These are phyloP conservation scores for Anisodus tanguticus DNA, from an alignment of 257 asterid species.

Conservation along the genomic window DNA sequence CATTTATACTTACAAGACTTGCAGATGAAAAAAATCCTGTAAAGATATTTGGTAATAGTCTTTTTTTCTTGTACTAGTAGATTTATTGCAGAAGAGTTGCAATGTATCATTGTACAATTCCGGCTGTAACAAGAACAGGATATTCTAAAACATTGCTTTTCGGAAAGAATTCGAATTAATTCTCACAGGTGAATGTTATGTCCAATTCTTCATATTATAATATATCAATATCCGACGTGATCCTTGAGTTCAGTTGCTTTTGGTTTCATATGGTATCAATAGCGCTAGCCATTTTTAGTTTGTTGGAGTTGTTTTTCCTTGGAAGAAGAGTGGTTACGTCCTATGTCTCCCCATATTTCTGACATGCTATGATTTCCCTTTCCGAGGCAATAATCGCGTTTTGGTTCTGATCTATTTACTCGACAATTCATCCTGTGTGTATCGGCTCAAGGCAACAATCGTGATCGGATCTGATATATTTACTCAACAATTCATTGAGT, in stretches of 20 bases:
- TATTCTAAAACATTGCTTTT: neutral
- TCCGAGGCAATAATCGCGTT: too few relatives aligned
- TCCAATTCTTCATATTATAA: too few relatives aligned
- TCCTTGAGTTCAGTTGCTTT: neutral
- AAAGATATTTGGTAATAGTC: slow-evolving; percentile 1
- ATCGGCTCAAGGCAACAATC: too few relatives aligned
- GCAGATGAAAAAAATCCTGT: neutral
- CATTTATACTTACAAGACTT: neutral
- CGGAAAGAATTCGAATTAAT: neutral
- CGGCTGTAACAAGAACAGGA: neutral
- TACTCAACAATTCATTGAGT: too few relatives aligned
- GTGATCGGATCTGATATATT: too few relatives aligned
- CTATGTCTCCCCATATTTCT: neutral
- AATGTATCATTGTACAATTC: neutral
- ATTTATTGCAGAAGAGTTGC: neutral
- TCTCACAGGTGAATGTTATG: neutral
- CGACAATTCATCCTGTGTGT: too few relatives aligned
- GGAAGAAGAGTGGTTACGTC: neutral
- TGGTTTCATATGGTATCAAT: neutral
- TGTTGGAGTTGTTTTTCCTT: neutral
- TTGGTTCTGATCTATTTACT: too few relatives aligned
- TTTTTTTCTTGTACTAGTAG: neutral
- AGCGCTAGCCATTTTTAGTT: neutral
- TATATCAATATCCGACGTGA: neutral
- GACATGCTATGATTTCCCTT: neutral